Evolutionary conservation across 495 filamentous ascomycete genomes (phyloP).

Genomic region (Trichocladium antarcticum): DNA sequence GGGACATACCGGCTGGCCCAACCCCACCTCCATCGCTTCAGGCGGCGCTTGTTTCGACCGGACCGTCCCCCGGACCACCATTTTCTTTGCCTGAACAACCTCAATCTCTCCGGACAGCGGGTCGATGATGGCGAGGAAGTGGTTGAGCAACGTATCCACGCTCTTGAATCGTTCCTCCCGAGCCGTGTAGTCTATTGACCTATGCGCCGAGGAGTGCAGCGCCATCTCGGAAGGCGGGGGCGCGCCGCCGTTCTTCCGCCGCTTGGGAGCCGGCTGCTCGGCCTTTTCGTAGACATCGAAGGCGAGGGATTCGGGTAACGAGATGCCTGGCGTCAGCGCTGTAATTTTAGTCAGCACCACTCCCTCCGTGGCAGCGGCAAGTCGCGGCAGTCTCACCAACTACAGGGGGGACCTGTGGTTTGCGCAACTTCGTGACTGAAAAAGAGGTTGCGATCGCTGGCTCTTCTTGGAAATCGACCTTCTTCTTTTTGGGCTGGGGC

Average conservation of each 20-base stretch:
- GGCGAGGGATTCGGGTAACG: constrained; percentile 42
- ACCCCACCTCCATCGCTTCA: constrained; percentile 31
- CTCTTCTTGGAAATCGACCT: constrained; percentile 42
- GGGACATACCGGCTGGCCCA: constrained; percentile 28
- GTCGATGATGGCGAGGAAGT: constrained; percentile 83
- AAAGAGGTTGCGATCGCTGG: constrained; percentile 26
- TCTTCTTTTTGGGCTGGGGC: constrained; percentile 45
- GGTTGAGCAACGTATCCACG: constrained; percentile 56
- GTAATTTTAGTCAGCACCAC: constrained; percentile 5
- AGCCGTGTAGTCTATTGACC: constrained; percentile 69
- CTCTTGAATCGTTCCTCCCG: constrained; percentile 56
- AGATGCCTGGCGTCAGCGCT: constrained; percentile 62
- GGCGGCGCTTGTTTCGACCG: constrained; percentile 39
- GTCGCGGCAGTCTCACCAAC: constrained; percentile 40
- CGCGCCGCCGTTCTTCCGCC: constrained; percentile 34
- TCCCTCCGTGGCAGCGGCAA: not conserved
- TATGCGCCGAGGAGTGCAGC: constrained; percentile 66
- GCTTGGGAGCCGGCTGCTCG: constrained; percentile 33
- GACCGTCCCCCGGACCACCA: constrained; percentile 56
- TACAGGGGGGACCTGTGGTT: constrained; percentile 51
- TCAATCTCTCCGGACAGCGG: constrained; percentile 59
- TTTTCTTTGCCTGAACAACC: constrained; percentile 62
- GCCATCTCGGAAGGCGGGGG: constrained; percentile 48
- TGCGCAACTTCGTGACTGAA: constrained; percentile 47
- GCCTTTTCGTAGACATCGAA: constrained; percentile 55